Conservation (phyloP, 1,139 yeast genomes). For the Saccharomyces hybrid region DNA sequence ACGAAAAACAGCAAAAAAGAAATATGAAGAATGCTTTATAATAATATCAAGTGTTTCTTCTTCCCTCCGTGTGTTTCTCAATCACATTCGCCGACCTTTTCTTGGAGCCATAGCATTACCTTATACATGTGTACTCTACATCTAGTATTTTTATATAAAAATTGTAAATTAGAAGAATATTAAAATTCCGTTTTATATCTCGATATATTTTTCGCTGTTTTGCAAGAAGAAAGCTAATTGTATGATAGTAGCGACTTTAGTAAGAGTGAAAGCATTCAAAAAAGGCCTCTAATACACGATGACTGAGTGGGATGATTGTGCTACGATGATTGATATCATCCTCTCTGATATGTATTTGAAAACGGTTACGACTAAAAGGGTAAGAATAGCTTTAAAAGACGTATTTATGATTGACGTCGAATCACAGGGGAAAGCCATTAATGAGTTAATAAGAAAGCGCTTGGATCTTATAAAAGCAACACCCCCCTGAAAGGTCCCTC, state of each 20-base stretch:
- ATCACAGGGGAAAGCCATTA: conserved; percentile 49
- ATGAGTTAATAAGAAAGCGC: conserved; percentile 40
- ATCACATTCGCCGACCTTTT: background rate
- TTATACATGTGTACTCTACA: background rate
- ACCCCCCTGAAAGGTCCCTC: background rate
- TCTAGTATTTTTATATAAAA: background rate
- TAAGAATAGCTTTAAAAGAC: conserved; percentile 63
- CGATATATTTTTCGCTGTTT: background rate
- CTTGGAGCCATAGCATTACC: background rate
- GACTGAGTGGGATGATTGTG: conserved; percentile 35
- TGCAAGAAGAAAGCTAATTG: background rate
- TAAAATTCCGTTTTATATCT: background rate
- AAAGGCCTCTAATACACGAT: conserved; percentile 3
- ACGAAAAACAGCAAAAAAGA: conserved; percentile 78
- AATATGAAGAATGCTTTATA: conserved; percentile 43
- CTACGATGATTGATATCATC: conserved; percentile 70
- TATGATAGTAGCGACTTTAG: conserved; percentile 1
- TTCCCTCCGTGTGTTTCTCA: background rate
- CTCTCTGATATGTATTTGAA: conserved; percentile 66
- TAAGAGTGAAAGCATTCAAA: background rate
- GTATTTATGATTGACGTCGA: conserved; percentile 52
- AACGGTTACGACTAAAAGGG: conserved; percentile 61
- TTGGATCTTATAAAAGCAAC: background rate
- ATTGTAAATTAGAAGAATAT: background rate
- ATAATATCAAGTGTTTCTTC: background rate